Evolutionary conservation across 345 rosid species (phyloP).

Genomic region (Hibiscus syriacus): DNA sequence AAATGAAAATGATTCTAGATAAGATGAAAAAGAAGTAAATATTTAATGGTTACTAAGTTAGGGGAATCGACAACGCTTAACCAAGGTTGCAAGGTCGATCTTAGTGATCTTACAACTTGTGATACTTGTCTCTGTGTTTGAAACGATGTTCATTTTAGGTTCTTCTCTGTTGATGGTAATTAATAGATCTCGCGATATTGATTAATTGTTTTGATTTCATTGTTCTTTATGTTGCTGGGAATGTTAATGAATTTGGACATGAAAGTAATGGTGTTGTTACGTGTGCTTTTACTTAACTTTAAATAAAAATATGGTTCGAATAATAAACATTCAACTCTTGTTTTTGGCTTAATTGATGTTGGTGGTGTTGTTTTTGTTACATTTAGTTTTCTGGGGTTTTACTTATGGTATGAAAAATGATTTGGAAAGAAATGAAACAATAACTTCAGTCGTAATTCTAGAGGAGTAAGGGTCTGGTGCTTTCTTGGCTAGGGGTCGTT

Average conservation of each 20-base stretch:
- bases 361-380: constrained; percentile 40
- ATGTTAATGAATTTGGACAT: constrained; percentile 64
- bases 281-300: constrained; percentile 51
- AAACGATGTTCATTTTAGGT: constrained; percentile 29
- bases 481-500: no score
- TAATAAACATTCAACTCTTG: constrained; percentile 35
- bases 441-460: constrained; percentile 7
- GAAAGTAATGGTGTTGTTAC: constrained; percentile 52
- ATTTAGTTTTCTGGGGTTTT: constrained; percentile 49
- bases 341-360: constrained; percentile 61
- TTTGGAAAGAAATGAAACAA: constrained; percentile 21
- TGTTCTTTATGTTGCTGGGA: constrained; percentile 73
- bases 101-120: constrained; percentile 47
- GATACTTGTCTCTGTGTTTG: constrained; percentile 61
- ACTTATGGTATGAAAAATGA: constrained; percentile 46
- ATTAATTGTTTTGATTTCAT: constrained; percentile 57
- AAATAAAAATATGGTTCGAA: constrained; percentile 19
- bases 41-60: constrained; percentile 39
- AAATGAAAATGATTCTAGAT: not conserved
- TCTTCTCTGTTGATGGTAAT: constrained; percentile 46
- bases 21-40: no score
- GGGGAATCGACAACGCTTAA: constrained; percentile 49
- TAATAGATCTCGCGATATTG: constrained; percentile 26
- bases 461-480: constrained; percentile 50
- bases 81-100: constrained; percentile 52